Percentiles rank a stretch among this genome's conserved stretches.
Evolutionary conservation across 2,329 filamentous ascomycete species (phyloP).

Genomic region (Cladosporium sp.): DNA sequence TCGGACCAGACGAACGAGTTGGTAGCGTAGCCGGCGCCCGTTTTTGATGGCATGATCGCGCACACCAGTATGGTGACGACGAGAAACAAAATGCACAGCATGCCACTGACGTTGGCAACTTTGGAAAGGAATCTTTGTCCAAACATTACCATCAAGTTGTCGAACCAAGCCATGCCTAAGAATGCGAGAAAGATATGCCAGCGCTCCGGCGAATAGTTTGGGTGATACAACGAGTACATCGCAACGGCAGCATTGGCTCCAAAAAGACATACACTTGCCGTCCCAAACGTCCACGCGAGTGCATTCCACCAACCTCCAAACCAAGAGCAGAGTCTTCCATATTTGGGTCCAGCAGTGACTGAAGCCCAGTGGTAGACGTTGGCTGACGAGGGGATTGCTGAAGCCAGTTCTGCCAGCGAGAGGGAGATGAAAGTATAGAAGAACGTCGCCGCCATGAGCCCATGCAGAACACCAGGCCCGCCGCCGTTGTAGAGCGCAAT

Average conservation of each 20-base stretch:
- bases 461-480: constrained; percentile 43
- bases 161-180: constrained; percentile 44
- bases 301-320: constrained; percentile 50
- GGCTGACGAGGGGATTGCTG: constrained; percentile 31
- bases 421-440: constrained; percentile 50
- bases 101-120: constrained; percentile 50
- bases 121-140: constrained; percentile 50
- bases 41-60: constrained; percentile 49
- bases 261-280: constrained; percentile 39
- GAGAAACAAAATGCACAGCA: constrained; percentile 47
- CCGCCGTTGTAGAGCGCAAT: constrained; percentile 41
- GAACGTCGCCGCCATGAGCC: constrained; percentile 44
- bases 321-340: constrained; percentile 44
- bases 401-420: constrained; percentile 48
- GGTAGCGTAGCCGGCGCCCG: constrained; percentile 37
- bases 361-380: constrained; percentile 52
- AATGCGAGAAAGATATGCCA: constrained; percentile 51
- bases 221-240: constrained; percentile 48
- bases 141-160: constrained; percentile 47
- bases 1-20: constrained; percentile 39
- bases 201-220: constrained; percentile 40
- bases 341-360: constrained; percentile 43
- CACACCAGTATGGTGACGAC: constrained; percentile 53
- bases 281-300: constrained; percentile 47
- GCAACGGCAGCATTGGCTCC: constrained; percentile 43